Conservation (phyloP, 2,329 filamentous ascomycete genomes). For the Sarocladium strictum region DNA sequence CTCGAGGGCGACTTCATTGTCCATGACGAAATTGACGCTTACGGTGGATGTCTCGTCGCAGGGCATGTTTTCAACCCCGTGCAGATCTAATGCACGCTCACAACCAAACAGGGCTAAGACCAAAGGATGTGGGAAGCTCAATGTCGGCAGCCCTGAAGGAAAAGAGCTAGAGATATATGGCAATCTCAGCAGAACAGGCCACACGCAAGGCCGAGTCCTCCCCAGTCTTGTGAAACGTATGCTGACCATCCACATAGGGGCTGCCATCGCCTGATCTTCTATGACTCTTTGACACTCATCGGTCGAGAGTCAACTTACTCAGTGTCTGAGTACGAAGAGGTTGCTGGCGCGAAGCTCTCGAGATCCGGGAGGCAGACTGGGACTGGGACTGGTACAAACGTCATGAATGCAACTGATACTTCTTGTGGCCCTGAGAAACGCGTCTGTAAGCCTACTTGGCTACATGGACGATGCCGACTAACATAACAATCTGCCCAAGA, state of each 20-base stretch:
- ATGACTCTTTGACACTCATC: conserved; percentile 40
- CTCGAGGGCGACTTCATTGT: conserved; percentile 39
- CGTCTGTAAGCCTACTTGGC: too few species aligned
- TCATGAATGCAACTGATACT: too few species aligned
- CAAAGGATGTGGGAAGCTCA: conserved; percentile 41
- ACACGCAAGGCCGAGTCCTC: conserved; percentile 28
- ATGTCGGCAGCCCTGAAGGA: conserved; percentile 34
- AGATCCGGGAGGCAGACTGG: conserved; percentile 35
- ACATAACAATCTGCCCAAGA: background rate
- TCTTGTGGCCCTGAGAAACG: too few species aligned
- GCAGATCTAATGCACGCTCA: conserved; percentile 10
- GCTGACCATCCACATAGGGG: conserved; percentile 19
- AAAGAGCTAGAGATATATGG: conserved; percentile 42
- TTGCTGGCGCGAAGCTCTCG: conserved; percentile 36
- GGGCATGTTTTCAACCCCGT: conserved; percentile 21
- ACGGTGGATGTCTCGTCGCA: conserved; percentile 35
- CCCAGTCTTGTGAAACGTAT: background rate
- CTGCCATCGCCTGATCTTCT: conserved; percentile 37
- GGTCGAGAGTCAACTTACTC: conserved; percentile 37
- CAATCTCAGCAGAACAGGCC: conserved; percentile 37
- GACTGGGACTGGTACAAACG: conserved; percentile 33
- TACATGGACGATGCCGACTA: background rate
- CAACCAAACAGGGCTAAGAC: conserved; percentile 31
- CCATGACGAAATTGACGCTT: conserved; percentile 39
- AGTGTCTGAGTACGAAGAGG: conserved; percentile 34